Percentiles rank a stretch among this genome's conserved stretches.
Evolutionary conservation across 805 yeast genomes (phyloP).

Genomic region (Grigorovia yakushimaensis): DNA sequence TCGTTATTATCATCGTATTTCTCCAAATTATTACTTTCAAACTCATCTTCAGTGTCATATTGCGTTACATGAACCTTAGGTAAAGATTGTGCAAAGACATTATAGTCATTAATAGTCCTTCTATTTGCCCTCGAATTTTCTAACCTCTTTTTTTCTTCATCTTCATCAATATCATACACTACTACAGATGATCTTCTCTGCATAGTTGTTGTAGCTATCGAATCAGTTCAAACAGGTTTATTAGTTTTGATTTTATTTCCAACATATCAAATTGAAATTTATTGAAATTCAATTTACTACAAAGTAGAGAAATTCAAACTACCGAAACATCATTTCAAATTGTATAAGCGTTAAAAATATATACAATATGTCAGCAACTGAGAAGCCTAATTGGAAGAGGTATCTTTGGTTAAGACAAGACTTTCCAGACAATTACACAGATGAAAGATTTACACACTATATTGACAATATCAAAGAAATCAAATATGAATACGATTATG

Average conservation of each 20-base stretch:
- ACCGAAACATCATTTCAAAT: too few species aligned
- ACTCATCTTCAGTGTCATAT: neutral
- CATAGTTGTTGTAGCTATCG: neutral
- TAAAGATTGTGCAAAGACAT: neutral
- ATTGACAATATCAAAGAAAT: conserved; percentile 9
- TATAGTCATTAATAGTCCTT: neutral
- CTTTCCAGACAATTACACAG: conserved; percentile 88
- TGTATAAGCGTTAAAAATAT: too few species aligned
- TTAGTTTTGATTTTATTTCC: too few species aligned
- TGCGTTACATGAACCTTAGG: neutral
- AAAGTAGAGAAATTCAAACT: too few species aligned
- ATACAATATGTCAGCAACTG: neutral
- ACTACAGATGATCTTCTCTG: neutral
- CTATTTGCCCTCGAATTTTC: neutral
- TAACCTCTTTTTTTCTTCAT: neutral
- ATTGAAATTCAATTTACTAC: too few species aligned
- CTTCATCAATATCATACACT: neutral
- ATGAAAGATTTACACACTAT: conserved; percentile 50
- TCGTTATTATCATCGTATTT: conserved; percentile 1
- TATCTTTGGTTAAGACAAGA: conserved; percentile 77
- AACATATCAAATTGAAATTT: too few species aligned
- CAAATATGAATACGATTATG: conserved; percentile 8
- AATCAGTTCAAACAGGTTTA: too few species aligned
- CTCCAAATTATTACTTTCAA: conserved; percentile 1
- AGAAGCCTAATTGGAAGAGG: conserved; percentile 52